Evolutionary conservation across 2,329 filamentous ascomycete genomes (phyloP).

Genomic region (Ophiostoma perfectum): DNA sequence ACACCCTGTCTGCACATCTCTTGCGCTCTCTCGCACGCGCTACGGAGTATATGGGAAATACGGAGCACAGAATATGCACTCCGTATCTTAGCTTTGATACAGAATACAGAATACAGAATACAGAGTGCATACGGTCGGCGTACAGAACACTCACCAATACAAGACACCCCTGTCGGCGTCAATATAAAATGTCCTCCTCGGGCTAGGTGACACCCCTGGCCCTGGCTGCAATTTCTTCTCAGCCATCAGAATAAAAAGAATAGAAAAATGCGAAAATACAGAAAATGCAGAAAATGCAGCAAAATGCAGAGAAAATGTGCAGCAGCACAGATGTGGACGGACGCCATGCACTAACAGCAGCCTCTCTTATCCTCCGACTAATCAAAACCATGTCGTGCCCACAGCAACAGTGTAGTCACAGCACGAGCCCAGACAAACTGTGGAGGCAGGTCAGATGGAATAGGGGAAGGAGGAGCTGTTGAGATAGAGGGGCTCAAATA

Average conservation of each 20-base stretch:
- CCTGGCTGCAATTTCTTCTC: conserved; percentile 12
- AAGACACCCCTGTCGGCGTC: conserved; percentile 11
- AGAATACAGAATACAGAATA: neutral
- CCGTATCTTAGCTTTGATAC: neutral
- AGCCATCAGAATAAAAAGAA: neutral
- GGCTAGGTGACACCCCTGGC: conserved; percentile 4
- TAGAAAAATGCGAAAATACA: neutral
- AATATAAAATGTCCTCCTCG: conserved; percentile 12
- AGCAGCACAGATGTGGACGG: no score
- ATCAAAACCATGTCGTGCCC: conserved; percentile 6
- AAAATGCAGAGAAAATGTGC: neutral
- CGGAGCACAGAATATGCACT: neutral
- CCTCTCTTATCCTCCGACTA: no score
- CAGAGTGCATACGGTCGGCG: no score
- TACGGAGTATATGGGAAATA: neutral
- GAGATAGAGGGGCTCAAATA: neutral
- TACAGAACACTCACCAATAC: neutral
- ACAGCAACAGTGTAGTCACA: conserved; percentile 12
- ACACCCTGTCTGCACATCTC: conserved; percentile 11
- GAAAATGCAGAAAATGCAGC: neutral
- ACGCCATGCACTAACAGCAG: no score
- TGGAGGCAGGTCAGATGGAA: conserved; percentile 17
- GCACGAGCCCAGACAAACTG: conserved; percentile 10
- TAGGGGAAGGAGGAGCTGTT: conserved; percentile 15
- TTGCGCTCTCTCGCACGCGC: neutral